Evolutionary conservation across 306 rosid genomes (phyloP), one percentile per base, ranked within the genome.

Genomic region (Trifolium pratense): DNA sequence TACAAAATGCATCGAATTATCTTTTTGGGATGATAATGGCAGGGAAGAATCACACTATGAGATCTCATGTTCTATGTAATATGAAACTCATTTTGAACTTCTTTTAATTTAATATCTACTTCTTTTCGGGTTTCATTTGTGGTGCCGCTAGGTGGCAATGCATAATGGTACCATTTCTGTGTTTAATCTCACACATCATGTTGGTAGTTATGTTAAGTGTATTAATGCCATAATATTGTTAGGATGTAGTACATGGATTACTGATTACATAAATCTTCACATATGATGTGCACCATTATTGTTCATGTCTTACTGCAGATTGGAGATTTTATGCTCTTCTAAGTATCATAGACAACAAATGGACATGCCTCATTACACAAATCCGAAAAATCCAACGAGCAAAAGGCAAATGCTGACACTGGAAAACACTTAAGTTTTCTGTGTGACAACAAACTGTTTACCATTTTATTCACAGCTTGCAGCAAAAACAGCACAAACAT

Each of bases 401-500:
- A 64, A 10, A 17, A 52, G 36, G 49, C 37, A 69, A 58, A 69
- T 42, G 13, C 1, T 20, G 16, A 77, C 71, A 60, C 14, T 12
- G 14, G 40, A 52, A 14, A 21, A 39, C 4, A 66, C 21, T 42
- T 6, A n/a, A 29, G 53, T 70, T 62, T 45, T 58, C 49, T 20
- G 10, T 9, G 29, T 66, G 23, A 9, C 75, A 79, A 68, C 59
- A 73, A 79, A 73, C 57, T 66, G 48, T 57, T 46, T 5, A 16
- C 57, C 5, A 51, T 55, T 79, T 83, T 83, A 76, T 76, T 79
- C 66, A 32, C 71, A 73, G 75, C 45, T 75, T 65, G 23, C 78
- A 79, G 68, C 64, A 79, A 31, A 78, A 49, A 58, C 64, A 65
- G 18, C 23, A 74, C 61, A 79, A 66, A 37, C 20, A 59, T 65